These are phyloP conservation scores for Capsicum rhomboideum DNA, from an alignment of 257 asterid species.

Conservation along the genomic window DNA sequence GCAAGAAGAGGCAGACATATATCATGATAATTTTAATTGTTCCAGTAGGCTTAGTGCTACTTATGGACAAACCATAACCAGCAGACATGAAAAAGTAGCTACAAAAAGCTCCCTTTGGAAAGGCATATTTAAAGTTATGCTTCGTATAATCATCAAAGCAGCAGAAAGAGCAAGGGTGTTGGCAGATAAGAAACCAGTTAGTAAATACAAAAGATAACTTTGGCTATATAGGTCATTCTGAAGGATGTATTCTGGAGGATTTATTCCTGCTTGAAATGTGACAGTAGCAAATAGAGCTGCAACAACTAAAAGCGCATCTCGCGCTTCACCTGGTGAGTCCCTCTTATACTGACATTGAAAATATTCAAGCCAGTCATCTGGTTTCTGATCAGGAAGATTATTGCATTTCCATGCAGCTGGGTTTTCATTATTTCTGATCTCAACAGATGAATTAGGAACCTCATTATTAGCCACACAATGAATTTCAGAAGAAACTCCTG, in stretches of 20 bases:
- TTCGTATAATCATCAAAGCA: background rate
- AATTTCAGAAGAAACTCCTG: no score
- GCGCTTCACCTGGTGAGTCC: slow-evolving; percentile 6
- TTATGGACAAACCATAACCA: slow-evolving; percentile 10
- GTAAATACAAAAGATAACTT: background rate
- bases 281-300: slow-evolving; percentile 10
- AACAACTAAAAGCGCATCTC: slow-evolving; percentile 1
- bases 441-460: no score
- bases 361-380: slow-evolving; percentile 5
- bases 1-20: background rate
- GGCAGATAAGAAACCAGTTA: slow-evolving; percentile 2
- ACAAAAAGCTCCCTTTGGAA: slow-evolving; percentile 16
- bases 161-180: slow-evolving; percentile 13
- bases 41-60: slow-evolving; percentile 6
- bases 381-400: background rate
- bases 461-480: no score
- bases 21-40: background rate
- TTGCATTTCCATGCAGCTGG: background rate
- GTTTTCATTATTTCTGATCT: no score
- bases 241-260: slow-evolving; percentile 9
- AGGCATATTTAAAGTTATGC: slow-evolving; percentile 9
- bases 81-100: slow-evolving; percentile 1
- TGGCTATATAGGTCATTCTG: background rate
- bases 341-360: slow-evolving; percentile 1
- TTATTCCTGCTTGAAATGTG: slow-evolving; percentile 16